phyloP scores from a whole-genome alignment of 768 basidiomycete genomes.

The Clavaria fumosa region DNA sequence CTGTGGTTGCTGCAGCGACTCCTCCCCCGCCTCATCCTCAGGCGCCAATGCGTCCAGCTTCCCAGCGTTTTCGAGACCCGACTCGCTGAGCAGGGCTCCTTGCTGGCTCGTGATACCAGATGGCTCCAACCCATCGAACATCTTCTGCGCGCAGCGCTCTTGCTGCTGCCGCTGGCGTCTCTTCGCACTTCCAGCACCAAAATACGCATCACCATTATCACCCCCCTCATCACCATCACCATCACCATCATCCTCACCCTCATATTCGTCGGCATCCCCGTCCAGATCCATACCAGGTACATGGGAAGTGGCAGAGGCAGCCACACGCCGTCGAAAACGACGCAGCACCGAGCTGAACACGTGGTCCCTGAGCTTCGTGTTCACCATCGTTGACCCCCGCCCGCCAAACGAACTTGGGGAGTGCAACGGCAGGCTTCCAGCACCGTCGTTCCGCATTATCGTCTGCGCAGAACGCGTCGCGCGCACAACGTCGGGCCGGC shows the following conservation, averaged over 20 bases:
- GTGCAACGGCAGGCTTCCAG: slow-evolving; percentile 15
- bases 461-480: background rate
- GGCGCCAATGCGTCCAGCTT: slow-evolving; percentile 21
- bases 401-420: slow-evolving; percentile 59
- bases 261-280: too few relatives aligned
- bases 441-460: too few relatives aligned
- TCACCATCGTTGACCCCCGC: slow-evolving; percentile 84
- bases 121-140: slow-evolving; percentile 24
- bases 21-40: background rate
- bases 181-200: too few relatives aligned
- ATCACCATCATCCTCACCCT: slow-evolving; percentile 48
- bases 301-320: too few relatives aligned
- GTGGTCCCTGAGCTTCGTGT: slow-evolving; percentile 88
- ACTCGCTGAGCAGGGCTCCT: slow-evolving; percentile 54
- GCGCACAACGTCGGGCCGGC: too few relatives aligned
- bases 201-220: slow-evolving; percentile 5
- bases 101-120: slow-evolving; percentile 23
- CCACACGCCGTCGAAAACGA: slow-evolving; percentile 44
- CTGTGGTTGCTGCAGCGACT: slow-evolving; percentile 14
- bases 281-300: too few relatives aligned
- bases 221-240: slow-evolving; percentile 28
- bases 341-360: slow-evolving; percentile 83
- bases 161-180: slow-evolving; percentile 2
- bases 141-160: slow-evolving; percentile 21
- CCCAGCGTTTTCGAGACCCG: slow-evolving; percentile 25